Percentiles rank a stretch among this genome's conserved stretches.
Evolutionary conservation across 495 filamentous ascomycete genomes (phyloP).

Genomic region (Penicillium canariense): DNA sequence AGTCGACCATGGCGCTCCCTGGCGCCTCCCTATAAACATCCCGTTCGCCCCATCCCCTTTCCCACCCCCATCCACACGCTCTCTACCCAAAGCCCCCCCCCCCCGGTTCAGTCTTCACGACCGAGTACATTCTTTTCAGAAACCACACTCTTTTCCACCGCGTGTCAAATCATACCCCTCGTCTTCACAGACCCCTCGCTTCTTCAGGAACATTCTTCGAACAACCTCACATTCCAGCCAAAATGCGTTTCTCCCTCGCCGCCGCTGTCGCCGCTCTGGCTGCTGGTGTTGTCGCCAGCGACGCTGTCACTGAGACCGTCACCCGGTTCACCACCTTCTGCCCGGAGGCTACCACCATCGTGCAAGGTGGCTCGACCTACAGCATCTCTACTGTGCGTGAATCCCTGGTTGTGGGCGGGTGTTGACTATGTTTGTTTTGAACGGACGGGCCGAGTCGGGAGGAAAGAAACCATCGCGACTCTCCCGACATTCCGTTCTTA

Average conservation of each 20-base stretch:
- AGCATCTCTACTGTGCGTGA: constrained; percentile 66
- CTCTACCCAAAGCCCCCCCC: constrained; percentile 18
- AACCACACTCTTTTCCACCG: constrained; percentile 24
- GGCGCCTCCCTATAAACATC: constrained; percentile 12
- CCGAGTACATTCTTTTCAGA: constrained; percentile 55
- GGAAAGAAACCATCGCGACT: neutral
- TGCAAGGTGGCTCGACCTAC: constrained; percentile 69
- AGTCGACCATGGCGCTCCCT: constrained; percentile 12
- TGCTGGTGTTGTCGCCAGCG: constrained; percentile 50
- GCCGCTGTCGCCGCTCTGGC: constrained; percentile 64
- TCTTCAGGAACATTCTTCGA: constrained; percentile 21
- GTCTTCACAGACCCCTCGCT: neutral
- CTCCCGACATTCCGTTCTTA: neutral
- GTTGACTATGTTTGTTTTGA: neutral
- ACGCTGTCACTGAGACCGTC: constrained; percentile 73
- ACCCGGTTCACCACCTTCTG: constrained; percentile 84
- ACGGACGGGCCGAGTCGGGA: neutral
- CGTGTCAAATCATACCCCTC: constrained; percentile 7
- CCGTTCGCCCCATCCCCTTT: constrained; percentile 10
- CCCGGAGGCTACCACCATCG: constrained; percentile 70
- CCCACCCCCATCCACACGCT: constrained; percentile 24
- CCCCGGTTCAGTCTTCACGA: constrained; percentile 32
- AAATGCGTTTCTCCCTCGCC: constrained; percentile 90
- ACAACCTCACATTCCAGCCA: constrained; percentile 42
- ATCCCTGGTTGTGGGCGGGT: constrained; percentile 9